Evolutionary conservation across 192 early-diverging fungal species (phyloP), one percentile per base, ranked within the genome.

Genomic region (Backusella psychrophila): DNA sequence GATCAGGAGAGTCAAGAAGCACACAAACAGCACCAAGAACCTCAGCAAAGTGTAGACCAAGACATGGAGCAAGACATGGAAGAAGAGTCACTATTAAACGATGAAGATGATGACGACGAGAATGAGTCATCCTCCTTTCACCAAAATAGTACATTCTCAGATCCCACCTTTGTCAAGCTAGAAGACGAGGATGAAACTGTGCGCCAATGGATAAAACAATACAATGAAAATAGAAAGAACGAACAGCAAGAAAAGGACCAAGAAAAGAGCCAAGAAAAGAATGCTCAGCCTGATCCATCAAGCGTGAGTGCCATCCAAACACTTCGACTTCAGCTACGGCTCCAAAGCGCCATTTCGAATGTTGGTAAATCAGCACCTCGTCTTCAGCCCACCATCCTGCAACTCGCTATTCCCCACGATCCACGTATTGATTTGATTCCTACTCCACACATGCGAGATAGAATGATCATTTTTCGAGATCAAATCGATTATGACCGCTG

Each of bases 391-490:
- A 76, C 78, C 2, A 81, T 81, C 1, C 46, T 81, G 1, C 80
- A 81, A 31, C 44, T 83, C 8, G 76, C 78, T 5, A 80, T 83
- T 68, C 82, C 82, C 3, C 82, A 83, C 21, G 82, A 83, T 63
- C 79, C 82, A 34, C 76, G 82, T 14, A 83, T 83, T 38, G 82
- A 83, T n/a, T 56, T 80, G 26, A 75, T 83, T 36, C 78, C 82
- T 3, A 80, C 78, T 17, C 68, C 76, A 14, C 82, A 83, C 66
- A 80, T 83, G 75, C 72, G 82, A 41, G 82, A 83, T 36, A 76
- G 82, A 70, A 80, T 83, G 82, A 83, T 83, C 44, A 63, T 83
- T 9, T 83, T 83, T 35, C 59, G 82, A 19, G 78, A 80, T 65
- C 69, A 71, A 17, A 72, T 80, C 34, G 76, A 83, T 31, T 78